These are phyloP conservation scores for Leccinum laetum DNA, from an alignment of 1,284 basidiomycete genomes.

Conservation along the genomic window DNA sequence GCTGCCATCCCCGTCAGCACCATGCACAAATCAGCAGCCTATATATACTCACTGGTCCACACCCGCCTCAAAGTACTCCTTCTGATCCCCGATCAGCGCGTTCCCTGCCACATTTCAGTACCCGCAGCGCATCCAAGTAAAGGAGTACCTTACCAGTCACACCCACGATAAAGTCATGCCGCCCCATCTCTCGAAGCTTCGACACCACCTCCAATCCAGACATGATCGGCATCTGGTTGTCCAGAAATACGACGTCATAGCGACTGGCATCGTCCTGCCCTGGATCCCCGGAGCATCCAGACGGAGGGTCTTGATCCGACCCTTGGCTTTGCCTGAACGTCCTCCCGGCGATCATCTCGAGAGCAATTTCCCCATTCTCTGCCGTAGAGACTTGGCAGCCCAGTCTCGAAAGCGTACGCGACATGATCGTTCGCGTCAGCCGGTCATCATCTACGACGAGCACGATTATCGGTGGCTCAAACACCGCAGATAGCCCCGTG, in stretches of 20 bases:
- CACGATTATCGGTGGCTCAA: constrained; percentile 52
- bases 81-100: constrained; percentile 64
- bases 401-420: constrained; percentile 73
- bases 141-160: constrained; percentile 55
- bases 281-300: background rate
- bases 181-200: constrained; percentile 64
- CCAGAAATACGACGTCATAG: constrained; percentile 79
- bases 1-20: constrained; percentile 29
- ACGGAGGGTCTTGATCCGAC: background rate
- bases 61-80: constrained; percentile 77
- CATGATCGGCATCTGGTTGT: constrained; percentile 88
- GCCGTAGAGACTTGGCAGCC: constrained; percentile 80
- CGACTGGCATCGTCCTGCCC: constrained; percentile 6
- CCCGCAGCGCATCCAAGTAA: background rate
- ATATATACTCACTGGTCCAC: constrained; percentile 62
- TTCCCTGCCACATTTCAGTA: constrained; percentile 48
- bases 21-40: constrained; percentile 1
- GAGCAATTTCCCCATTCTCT: constrained; percentile 85
- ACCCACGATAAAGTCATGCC: constrained; percentile 77
- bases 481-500: constrained; percentile 27
- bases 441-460: constrained; percentile 81
- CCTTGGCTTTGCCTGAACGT: constrained; percentile 2
- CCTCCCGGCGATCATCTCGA: constrained; percentile 66
- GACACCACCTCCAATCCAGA: constrained; percentile 74
- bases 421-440: constrained; percentile 83